Evolutionary conservation across 768 basidiomycete species (phyloP), one percentile per base, ranked within the genome.

Genomic region (Tricholoma sp.): DNA sequence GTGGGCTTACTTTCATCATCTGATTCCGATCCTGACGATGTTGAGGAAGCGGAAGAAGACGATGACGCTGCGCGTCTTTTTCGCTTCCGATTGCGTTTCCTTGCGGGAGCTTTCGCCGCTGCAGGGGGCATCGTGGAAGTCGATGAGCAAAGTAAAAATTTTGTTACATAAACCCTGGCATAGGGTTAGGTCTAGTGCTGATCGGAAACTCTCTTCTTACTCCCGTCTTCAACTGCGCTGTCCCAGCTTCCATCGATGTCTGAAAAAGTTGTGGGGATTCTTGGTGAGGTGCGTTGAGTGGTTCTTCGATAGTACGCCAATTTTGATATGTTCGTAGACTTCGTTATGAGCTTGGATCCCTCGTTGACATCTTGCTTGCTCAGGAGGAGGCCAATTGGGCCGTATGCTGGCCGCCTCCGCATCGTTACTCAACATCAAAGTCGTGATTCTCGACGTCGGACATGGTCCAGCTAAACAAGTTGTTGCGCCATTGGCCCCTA

Each of bases 341-440:
- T 41, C 5, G 14, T 45, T 55, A 50, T 56, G 57, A 56, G 54
- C 21, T 59, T 43, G 61, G 51, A 47, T 55, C 37, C 32, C 46
- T 29, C 49, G 46, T 57, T 53, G 16, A 45, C 31, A 18, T 54
- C 18, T 52, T 59, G 59, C 64, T 68, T 68, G 46, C 37, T 51
- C 61, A 95, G 96, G 96, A 60, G 97, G 97, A 35, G 95, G 96
- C 60, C 96, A 98, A 73, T 84, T 99, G 22, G 96, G 96, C 22
- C 92, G 96, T 21, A 99, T 99, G 97, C 82, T 99, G 12, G 91
- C 88, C 4, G 86, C 87, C 31, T 86, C 95, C 0, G 95, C 96
- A 3, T 87, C 94, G 2, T 79, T 93, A 31, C 81, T 98, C 51
- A 91, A 94, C 66, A 79, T 97, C 64, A 82, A 88, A 39, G 75